These are phyloP conservation scores for Parastagonospora nodorum DNA, from an alignment of 2,329 filamentous ascomycete genomes.

Conservation along the genomic window DNA sequence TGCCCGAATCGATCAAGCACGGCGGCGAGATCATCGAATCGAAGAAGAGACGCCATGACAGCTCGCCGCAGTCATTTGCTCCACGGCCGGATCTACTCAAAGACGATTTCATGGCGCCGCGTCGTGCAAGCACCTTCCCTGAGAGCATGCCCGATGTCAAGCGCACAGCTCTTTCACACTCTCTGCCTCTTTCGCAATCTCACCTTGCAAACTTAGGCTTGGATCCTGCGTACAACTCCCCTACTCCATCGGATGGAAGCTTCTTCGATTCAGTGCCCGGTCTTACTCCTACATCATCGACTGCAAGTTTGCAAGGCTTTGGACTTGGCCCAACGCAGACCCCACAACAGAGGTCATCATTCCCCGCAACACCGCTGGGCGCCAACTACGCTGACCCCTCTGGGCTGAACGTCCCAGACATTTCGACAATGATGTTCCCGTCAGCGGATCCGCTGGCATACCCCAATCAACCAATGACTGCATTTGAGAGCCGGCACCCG, in stretches of 20 bases:
- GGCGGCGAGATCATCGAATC: slow-evolving; percentile 33
- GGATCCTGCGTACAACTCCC: slow-evolving; percentile 32
- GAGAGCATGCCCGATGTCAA: slow-evolving; percentile 37
- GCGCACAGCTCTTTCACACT: slow-evolving; percentile 28
- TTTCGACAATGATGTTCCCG: slow-evolving; percentile 81
- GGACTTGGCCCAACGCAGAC: slow-evolving; percentile 25
- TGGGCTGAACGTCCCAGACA: slow-evolving; percentile 57
- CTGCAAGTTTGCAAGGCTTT: slow-evolving; percentile 35
- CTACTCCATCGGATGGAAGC: slow-evolving; percentile 32
- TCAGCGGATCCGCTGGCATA: slow-evolving; percentile 79
- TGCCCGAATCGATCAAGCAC: slow-evolving; percentile 72
- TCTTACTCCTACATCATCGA: slow-evolving; percentile 41
- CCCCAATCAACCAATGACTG: slow-evolving; percentile 74
- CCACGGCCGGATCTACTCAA: slow-evolving; percentile 31
- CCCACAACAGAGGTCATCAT: slow-evolving; percentile 34
- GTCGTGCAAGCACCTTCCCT: slow-evolving; percentile 45
- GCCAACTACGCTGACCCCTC: slow-evolving; percentile 38
- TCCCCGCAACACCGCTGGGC: slow-evolving; percentile 34
- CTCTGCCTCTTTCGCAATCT: slow-evolving; percentile 35
- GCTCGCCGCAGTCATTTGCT: slow-evolving; percentile 39
- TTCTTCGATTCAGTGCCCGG: slow-evolving; percentile 38
- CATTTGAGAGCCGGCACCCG: slow-evolving; percentile 52
- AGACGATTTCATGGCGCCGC: slow-evolving; percentile 28
- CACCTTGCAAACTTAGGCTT: slow-evolving; percentile 36
- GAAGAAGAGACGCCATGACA: slow-evolving; percentile 47